Base-by-base conservation (phyloP, 352 stramenopile genomes). In the Elongisporangium anandrum region DNA sequence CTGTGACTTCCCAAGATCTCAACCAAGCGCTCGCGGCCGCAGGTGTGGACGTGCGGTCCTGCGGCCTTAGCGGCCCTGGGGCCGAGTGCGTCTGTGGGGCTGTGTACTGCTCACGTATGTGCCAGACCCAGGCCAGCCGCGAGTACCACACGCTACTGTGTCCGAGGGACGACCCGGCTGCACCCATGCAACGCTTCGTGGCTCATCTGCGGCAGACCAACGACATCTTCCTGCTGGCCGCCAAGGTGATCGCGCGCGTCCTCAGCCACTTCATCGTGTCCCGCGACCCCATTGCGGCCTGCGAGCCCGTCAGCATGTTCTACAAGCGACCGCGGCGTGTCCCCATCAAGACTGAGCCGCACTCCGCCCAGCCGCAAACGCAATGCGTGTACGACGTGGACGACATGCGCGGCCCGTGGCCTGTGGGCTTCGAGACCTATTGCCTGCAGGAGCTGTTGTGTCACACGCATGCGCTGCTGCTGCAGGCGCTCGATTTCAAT, bases 151-250 rank as follows among this genome's bases (percentile, higher is more conserved):
- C 69, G 8, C 77, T 94, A 15, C 57, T 97, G 47, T 97, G 90
- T 29, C 72, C 80, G 4, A 72, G 90, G 1, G 70, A 72, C 22
- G 77, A 88, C 48, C 57, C 73, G 52, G 83, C 73, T 65, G 81
- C 77, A 22, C 67, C 81, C 20, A 91, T 91, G 81, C 81, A 68
- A 17, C 65, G 70, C 53, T 88, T 88, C 41, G 29, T 88, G 15
- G 67, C 69, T 26, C 88, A 95, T 65, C 85, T 72, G 29, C 88
- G 73, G 21, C 81, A 88, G 61, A 96, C 90, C 0, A 98, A 98
- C 68, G 92, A 97, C 57, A 97, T 98, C 48, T 96, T 98, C 60
- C 55, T 97, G 13, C 67, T 97, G 0, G 87, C 81, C 19, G 88
- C 81, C 22, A 92, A 97, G 56, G 86, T 97, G 0, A 77, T 98